These are phyloP conservation scores for Petunia secreta DNA, from an alignment of 257 asterid genomes.

Conservation along the genomic window DNA sequence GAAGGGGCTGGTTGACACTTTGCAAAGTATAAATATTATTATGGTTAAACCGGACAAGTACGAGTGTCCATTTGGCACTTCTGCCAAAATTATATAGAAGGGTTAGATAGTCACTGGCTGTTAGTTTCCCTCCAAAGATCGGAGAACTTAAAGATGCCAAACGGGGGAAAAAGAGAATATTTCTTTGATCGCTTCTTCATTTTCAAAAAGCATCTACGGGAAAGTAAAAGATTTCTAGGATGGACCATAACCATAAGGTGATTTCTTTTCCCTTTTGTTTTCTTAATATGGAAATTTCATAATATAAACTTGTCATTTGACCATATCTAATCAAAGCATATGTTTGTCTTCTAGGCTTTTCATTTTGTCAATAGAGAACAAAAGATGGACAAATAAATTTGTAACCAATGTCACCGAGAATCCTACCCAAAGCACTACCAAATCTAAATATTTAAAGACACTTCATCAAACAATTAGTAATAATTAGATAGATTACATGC, in stretches of 20 bases:
- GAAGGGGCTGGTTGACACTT: no score
- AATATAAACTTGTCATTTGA: neutral
- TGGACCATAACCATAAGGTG: no score
- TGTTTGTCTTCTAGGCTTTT: neutral
- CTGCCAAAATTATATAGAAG: no score
- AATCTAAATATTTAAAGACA: neutral
- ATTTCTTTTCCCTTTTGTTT: neutral
- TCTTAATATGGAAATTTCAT: neutral
- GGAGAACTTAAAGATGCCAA: no score
- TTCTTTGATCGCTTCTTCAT: neutral
- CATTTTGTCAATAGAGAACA: neutral
- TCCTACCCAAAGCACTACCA: conserved; percentile 8
- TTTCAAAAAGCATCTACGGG: neutral
- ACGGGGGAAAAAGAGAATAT: no score
- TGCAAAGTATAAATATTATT: no score
- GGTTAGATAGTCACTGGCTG: no score
- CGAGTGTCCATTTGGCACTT: no score
- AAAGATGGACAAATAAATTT: neutral
- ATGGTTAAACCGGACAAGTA: no score
- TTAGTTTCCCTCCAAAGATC: no score
- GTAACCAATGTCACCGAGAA: neutral
- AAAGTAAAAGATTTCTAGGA: neutral
- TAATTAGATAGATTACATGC: neutral
- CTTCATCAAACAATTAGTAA: neutral
- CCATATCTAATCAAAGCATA: neutral